These are phyloP conservation scores for Halteria grandinella DNA, from an alignment of 73 alveolate species.

Conservation along the genomic window DNA sequence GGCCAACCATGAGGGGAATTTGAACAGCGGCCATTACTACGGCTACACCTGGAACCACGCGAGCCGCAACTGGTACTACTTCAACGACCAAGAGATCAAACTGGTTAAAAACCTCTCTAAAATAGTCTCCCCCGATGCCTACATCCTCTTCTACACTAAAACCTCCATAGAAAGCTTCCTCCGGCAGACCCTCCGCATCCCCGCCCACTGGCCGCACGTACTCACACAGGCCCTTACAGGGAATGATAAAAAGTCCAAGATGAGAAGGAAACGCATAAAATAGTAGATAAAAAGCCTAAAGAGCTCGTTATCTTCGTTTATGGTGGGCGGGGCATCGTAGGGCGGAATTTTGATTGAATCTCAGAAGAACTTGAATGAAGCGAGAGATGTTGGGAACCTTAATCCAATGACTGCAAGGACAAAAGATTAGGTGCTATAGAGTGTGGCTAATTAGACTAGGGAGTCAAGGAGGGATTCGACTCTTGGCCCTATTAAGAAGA, in stretches of 20 bases:
- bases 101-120: slow-evolving; percentile 59
- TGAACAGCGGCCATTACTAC: slow-evolving; percentile 90
- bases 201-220: slow-evolving; percentile 72
- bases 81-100: slow-evolving; percentile 68
- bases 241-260: not conserved
- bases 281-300: slow-evolving; percentile 28
- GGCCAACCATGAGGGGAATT: slow-evolving; percentile 89
- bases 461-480: too few relatives aligned
- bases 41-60: slow-evolving; percentile 80
- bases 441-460: too few relatives aligned
- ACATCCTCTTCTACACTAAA: slow-evolving; percentile 78
- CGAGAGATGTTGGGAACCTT: too few relatives aligned
- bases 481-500: too few relatives aligned
- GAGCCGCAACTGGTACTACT: slow-evolving; percentile 72
- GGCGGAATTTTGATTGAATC: too few relatives aligned
- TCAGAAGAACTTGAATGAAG: too few relatives aligned
- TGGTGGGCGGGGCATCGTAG: too few relatives aligned
- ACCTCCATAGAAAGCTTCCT: slow-evolving; percentile 69
- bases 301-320: slow-evolving; percentile 42
- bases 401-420: too few relatives aligned
- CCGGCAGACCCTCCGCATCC: slow-evolving; percentile 69
- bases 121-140: slow-evolving; percentile 70
- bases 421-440: too few relatives aligned
- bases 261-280: slow-evolving; percentile 23
- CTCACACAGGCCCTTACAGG: slow-evolving; percentile 50